These are phyloP conservation scores for Hevea brasiliensis DNA, from an alignment of 345 rosid species.

Conservation along the genomic window DNA sequence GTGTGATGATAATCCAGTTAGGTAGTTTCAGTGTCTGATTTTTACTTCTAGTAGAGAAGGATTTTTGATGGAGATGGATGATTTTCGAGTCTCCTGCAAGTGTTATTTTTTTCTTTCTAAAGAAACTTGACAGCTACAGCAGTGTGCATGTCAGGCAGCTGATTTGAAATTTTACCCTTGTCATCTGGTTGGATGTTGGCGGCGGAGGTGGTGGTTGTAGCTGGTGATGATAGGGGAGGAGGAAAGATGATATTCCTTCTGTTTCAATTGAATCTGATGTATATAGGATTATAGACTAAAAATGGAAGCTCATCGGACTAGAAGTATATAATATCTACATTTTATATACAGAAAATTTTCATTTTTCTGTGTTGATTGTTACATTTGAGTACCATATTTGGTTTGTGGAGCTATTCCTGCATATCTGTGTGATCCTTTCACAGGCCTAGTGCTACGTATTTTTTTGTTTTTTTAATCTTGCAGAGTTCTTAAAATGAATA, in stretches of 20 bases:
- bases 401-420: too few species aligned
- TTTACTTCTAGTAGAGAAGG: background rate
- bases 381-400: too few species aligned
- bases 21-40: slow-evolving; percentile 27
- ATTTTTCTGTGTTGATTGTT: too few species aligned
- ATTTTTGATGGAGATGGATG: background rate
- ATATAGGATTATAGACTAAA: too few species aligned
- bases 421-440: too few species aligned
- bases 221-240: background rate
- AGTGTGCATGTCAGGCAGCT: background rate
- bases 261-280: too few species aligned
- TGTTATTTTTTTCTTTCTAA: background rate
- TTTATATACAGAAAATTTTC: too few species aligned
- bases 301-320: too few species aligned
- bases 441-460: too few species aligned
- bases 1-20: slow-evolving; percentile 61
- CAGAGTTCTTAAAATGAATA: too few species aligned
- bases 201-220: background rate
- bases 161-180: background rate
- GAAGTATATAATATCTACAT: too few species aligned
- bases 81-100: slow-evolving; percentile 18
- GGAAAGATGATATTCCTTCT: background rate
- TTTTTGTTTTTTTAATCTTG: too few species aligned
- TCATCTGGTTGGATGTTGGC: background rate
- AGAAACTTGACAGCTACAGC: slow-evolving; percentile 16